Evolutionary conservation across 2,329 filamentous ascomycete species (phyloP).

Genomic region (Seiridium unicorne): DNA sequence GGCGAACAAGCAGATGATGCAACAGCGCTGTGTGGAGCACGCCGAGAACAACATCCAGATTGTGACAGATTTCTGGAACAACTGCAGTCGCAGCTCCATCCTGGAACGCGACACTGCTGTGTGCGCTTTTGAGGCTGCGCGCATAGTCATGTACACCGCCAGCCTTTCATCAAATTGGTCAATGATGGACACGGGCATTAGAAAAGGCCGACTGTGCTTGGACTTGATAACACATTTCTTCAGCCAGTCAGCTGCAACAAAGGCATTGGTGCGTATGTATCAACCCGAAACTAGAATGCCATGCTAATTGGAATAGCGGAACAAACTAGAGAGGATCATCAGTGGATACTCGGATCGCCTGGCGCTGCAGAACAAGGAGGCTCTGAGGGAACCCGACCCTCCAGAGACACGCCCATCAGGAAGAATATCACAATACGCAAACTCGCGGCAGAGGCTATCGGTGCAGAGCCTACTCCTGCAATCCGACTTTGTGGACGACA

Average conservation of each 20-base stretch:
- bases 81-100: slow-evolving; percentile 20
- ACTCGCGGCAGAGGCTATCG: slow-evolving; percentile 31
- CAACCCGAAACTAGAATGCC: not conserved
- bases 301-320: slow-evolving; percentile 14
- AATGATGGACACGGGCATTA: slow-evolving; percentile 20
- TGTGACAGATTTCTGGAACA: slow-evolving; percentile 25
- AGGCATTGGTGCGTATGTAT: slow-evolving; percentile 19
- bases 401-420: slow-evolving; percentile 14
- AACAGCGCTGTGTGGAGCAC: slow-evolving; percentile 33
- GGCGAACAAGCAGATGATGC: slow-evolving; percentile 27
- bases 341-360: slow-evolving; percentile 24
- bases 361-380: slow-evolving; percentile 20
- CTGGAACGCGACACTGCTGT: slow-evolving; percentile 41
- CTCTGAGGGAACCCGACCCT: slow-evolving; percentile 16
- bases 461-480: slow-evolving; percentile 39
- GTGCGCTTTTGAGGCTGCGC: slow-evolving; percentile 39
- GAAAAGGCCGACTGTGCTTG: slow-evolving; percentile 25
- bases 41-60: slow-evolving; percentile 36
- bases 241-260: slow-evolving; percentile 25
- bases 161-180: slow-evolving; percentile 14
- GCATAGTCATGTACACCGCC: slow-evolving; percentile 33
- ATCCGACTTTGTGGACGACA: slow-evolving; percentile 37
- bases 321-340: slow-evolving; percentile 25
- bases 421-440: slow-evolving; percentile 26
- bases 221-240: slow-evolving; percentile 24